Conservation (phyloP, 129 eudicot species). For the Artemisia argyi region DNA sequence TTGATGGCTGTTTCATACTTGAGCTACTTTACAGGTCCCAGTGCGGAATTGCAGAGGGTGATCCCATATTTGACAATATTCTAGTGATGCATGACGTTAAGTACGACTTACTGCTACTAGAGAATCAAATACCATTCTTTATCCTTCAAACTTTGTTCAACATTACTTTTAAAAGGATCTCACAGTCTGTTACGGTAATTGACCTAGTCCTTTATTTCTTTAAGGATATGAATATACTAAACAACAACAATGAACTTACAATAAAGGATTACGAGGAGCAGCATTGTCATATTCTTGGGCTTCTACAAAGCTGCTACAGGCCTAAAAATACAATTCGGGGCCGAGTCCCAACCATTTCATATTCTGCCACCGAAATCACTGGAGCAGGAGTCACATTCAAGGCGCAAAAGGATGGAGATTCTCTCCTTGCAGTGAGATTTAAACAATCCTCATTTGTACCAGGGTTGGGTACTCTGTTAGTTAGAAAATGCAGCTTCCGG, state of each 20-base stretch:
- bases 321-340: background rate
- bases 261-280: background rate
- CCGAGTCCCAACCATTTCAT: constrained; percentile 12
- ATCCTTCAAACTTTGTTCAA: constrained; percentile 10
- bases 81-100: constrained; percentile 8
- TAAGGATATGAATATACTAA: constrained; percentile 14
- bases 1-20: constrained; percentile 34
- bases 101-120: constrained; percentile 16
- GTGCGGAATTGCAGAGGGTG: constrained; percentile 4
- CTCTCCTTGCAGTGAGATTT: constrained; percentile 20
- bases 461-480: background rate
- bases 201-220: constrained; percentile 14
- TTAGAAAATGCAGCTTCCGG: background rate
- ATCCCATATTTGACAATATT: constrained; percentile 17
- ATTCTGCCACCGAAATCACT: constrained; percentile 14
- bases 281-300: constrained; percentile 31
- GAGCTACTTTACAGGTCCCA: constrained; percentile 13
- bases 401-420: background rate
- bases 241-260: background rate
- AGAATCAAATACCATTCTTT: constrained; percentile 7
- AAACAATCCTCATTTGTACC: constrained; percentile 14
- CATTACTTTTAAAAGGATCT: constrained; percentile 11
- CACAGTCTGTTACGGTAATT: background rate
- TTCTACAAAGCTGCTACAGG: constrained; percentile 22
- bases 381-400: constrained; percentile 25